Evolutionary conservation across 2,329 filamentous ascomycete species (phyloP).

Genomic region (Colletotrichum australisinense): DNA sequence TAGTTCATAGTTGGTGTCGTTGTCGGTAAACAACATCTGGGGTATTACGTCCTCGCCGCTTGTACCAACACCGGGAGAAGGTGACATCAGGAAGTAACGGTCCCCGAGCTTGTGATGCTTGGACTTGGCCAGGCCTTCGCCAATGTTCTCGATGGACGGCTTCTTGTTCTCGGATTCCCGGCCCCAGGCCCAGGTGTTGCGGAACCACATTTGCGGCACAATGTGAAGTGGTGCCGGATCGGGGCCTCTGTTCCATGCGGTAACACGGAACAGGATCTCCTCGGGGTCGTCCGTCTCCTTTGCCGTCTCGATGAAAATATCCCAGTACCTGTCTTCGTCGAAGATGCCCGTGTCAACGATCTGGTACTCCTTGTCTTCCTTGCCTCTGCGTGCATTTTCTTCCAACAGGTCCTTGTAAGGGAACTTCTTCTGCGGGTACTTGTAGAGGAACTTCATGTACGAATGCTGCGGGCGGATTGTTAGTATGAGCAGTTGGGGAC

Average conservation of each 20-base stretch:
- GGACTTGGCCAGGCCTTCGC: constrained; percentile 78
- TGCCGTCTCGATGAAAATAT: constrained; percentile 95
- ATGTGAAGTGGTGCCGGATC: constrained; percentile 94
- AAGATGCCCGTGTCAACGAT: constrained; percentile 90
- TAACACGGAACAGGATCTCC: constrained; percentile 92
- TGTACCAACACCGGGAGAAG: constrained; percentile 85
- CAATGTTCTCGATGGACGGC: constrained; percentile 77
- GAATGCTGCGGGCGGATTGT: constrained; percentile 73
- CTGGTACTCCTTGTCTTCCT: constrained; percentile 88
- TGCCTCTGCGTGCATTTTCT: constrained; percentile 83
- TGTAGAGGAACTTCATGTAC: constrained; percentile 99
- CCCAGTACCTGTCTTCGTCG: constrained; percentile 92
- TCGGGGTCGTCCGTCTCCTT: constrained; percentile 95
- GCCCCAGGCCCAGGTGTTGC: constrained; percentile 98
- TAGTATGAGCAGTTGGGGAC: constrained; percentile 20
- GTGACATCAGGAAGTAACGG: constrained; percentile 85
- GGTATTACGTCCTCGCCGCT: constrained; percentile 88
- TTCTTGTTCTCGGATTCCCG: constrained; percentile 80
- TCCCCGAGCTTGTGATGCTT: constrained; percentile 84
- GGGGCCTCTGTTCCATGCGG: constrained; percentile 94
- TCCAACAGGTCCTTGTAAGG: constrained; percentile 90
- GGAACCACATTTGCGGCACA: constrained; percentile 94
- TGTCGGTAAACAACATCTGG: constrained; percentile 90
- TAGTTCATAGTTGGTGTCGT: constrained; percentile 87
- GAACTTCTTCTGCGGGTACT: constrained; percentile 92